phyloP scores from a whole-genome alignment of 768 basidiomycete genomes.

The Lactarius sp. region DNA sequence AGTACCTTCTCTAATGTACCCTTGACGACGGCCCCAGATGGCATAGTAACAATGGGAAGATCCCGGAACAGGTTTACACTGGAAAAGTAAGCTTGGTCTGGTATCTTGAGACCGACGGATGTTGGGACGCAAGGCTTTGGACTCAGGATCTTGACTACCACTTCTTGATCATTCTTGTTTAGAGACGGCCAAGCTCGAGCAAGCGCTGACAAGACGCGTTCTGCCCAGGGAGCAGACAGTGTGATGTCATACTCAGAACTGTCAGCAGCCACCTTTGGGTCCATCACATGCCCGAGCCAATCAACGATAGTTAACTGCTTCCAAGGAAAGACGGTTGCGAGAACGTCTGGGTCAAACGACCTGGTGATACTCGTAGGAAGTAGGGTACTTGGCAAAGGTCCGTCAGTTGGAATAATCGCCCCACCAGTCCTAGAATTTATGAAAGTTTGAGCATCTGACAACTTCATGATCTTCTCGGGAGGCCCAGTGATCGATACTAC shows the following conservation, averaged over 20 bases:
- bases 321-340: constrained; percentile 66
- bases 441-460: constrained; percentile 67
- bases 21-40: constrained; percentile 60
- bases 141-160: constrained; percentile 40
- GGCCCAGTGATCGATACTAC: constrained; percentile 46
- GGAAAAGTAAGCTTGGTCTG: constrained; percentile 75
- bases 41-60: constrained; percentile 69
- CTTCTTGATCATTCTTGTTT: constrained; percentile 40
- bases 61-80: constrained; percentile 89
- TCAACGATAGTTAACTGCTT: constrained; percentile 66
- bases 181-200: constrained; percentile 71
- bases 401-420: constrained; percentile 58
- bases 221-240: constrained; percentile 67
- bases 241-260: constrained; percentile 57
- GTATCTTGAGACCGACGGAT: constrained; percentile 62
- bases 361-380: constrained; percentile 65
- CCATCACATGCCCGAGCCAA: constrained; percentile 68
- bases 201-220: constrained; percentile 64
- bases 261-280: constrained; percentile 38
- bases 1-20: constrained; percentile 68
- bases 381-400: constrained; percentile 69
- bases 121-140: constrained; percentile 48
- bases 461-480: constrained; percentile 56
- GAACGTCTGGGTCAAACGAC: constrained; percentile 45
- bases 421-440: constrained; percentile 57